Evolutionary conservation across 495 filamentous ascomycete genomes (phyloP), one percentile per base, ranked within the genome.

Genomic region (Melanomma pulvis-pyrius): DNA sequence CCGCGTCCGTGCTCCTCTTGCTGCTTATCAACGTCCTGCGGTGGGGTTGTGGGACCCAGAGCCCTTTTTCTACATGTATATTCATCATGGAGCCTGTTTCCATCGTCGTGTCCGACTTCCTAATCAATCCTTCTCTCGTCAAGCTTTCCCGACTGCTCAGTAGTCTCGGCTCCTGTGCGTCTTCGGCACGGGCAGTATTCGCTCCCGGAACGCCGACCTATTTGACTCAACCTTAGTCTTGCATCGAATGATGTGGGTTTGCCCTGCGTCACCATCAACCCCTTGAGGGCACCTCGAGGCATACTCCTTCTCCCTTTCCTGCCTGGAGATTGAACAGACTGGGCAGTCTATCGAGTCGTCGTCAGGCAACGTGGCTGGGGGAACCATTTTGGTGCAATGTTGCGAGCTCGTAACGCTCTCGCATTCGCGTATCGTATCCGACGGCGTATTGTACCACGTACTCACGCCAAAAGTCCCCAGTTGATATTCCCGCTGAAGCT

Each of bases 281-380:
- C 30, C 17, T 24, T 21, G 6, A 2, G n/a, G 19, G 32, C 30
- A 34, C 25, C 25, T 21, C 30, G 32, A 57, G 53, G 53, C 32
- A 21, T 41, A 57, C 25, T n/a, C 9, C 2, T n/a, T 3, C 2
- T 44, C 8, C 17, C 39, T n/a, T n/a, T 44, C 32, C 24, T 39
- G 53, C 29, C 48, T 25, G 19, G 25, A 11, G 12, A 36, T 36
- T 15, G 46, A 12, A 1, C 22, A 11, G 17, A 12, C 6, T 36
- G 9, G 6, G 15, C 47, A 17, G 13, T 61, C 25, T 25, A 15
- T 30, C 25, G 26, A 47, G 58, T 54, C 54, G 63, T 67, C 64
- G 64, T 67, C 64, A 67, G 58, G 64, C 58, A 62, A 49, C 41
- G 64, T 55, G 64, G 64, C 64, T 67, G n/a, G 61, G 64, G 39